These are phyloP conservation scores for Chlorella sp. DNA, from an alignment of 139 green algal genomes.

Conservation along the genomic window DNA sequence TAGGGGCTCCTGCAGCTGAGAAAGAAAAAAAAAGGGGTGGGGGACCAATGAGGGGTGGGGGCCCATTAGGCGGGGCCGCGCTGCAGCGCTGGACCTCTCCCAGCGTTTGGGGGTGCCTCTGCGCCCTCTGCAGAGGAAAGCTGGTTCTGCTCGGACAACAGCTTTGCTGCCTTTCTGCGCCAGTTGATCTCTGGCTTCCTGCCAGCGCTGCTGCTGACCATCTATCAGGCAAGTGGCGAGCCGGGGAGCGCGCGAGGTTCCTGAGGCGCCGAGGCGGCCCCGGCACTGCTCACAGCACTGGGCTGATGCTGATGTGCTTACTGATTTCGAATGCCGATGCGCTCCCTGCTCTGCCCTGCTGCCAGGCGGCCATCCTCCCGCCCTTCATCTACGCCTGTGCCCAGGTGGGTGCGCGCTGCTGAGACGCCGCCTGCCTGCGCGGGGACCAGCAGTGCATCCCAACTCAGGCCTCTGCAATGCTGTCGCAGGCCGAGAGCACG, in stretches of 20 bases:
- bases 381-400: slow-evolving; percentile 18
- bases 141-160: slow-evolving; percentile 58
- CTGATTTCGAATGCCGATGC: too few species aligned
- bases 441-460: neutral
- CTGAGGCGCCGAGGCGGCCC: too few species aligned
- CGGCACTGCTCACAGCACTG: too few species aligned
- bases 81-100: neutral
- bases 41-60: too few species aligned
- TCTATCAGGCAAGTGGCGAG: slow-evolving; percentile 68
- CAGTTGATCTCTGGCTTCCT: slow-evolving; percentile 67
- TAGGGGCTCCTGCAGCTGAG: too few species aligned
- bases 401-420: neutral
- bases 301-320: too few species aligned
- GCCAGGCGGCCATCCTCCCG: too few species aligned
- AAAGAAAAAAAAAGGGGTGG: too few species aligned
- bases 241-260: too few species aligned
- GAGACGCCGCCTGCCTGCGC: neutral
- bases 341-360: too few species aligned
- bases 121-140: neutral
- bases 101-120: too few species aligned
- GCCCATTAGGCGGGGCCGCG: too few species aligned
- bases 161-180: slow-evolving; percentile 39
- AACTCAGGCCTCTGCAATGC: neutral
- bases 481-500: neutral
- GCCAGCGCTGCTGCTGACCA: slow-evolving; percentile 66